Evolutionary conservation across 1,139 yeast species (phyloP).

Genomic region (Candida sojae): DNA sequence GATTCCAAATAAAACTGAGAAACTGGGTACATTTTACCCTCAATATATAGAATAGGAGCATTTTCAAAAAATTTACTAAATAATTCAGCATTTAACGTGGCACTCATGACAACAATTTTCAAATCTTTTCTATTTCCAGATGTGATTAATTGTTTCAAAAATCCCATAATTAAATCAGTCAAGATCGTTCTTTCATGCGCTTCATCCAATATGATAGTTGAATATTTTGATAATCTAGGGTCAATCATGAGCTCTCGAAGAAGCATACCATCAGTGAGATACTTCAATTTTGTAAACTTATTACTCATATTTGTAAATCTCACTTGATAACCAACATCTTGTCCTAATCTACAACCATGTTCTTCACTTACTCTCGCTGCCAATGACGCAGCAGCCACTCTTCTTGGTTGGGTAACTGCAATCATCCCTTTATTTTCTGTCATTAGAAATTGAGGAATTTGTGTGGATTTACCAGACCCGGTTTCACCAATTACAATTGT

Average conservation of each 20-base stretch:
- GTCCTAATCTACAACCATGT: constrained; percentile 88
- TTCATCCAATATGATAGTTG: constrained; percentile 93
- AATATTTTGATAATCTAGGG: constrained; percentile 74
- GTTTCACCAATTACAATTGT: constrained; percentile 99
- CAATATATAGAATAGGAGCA: constrained; percentile 94
- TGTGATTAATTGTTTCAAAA: constrained; percentile 75
- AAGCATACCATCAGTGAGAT: constrained; percentile 99
- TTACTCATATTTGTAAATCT: constrained; percentile 91
- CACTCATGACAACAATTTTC: constrained; percentile 94
- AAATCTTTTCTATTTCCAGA: constrained; percentile 85
- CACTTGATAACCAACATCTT: constrained; percentile 90
- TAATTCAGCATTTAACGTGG: constrained; percentile 96
- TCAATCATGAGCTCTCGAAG: constrained; percentile 98
- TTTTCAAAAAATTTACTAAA: constrained; percentile 86
- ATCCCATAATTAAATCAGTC: constrained; percentile 95
- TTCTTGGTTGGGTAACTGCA: constrained; percentile 96
- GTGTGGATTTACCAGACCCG: constrained; percentile 97
- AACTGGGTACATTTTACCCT: constrained; percentile 97
- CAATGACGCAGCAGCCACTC: constrained; percentile 98
- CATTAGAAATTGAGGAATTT: constrained; percentile 92
- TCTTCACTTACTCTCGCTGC: constrained; percentile 96
- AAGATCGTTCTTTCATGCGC: constrained; percentile 98
- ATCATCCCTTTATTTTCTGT: constrained; percentile 93
- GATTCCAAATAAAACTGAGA: constrained; percentile 97
- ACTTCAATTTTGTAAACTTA: constrained; percentile 85